Evolutionary conservation across 495 filamentous ascomycete genomes (phyloP), one percentile per base, ranked within the genome.

Genomic region (Cercophora newfieldiana): DNA sequence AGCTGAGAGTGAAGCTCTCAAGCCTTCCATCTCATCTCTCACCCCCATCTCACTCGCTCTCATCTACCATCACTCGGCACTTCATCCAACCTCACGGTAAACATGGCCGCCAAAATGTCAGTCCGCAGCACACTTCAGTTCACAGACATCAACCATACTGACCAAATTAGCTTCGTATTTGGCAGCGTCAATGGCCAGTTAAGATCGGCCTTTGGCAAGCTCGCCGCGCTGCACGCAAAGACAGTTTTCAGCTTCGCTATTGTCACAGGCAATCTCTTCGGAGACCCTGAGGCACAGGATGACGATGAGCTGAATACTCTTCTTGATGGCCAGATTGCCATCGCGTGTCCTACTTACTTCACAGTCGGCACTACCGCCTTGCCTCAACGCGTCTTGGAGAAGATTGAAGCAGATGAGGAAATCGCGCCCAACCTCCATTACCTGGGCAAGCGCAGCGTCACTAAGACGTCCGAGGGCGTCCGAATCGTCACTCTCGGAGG

Each of bases 391-490:
- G 82, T 97, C 1, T 72, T 91, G 28, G 86, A 92, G 69, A 89
- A 84, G 73, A 85, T 98, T 31, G 83, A 91, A 72, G 84, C 84
- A 47, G 81, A 82, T 51, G 85, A 90, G 68, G 93, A 94, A 74
- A 81, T 99, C 25, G 96, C 93, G 69, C 82, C 88, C 1, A 97
- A 98, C 68, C 83, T 99, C 3, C 92, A 90, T 77, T 96, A 88
- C 74, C 86, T 98, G 0, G 92, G 92, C 24, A 96, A 93, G 74
- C 89, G 91, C 61, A 90, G 88, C 29, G 87, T 88, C 8, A 87
- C 92, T 47, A 97, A 94, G 74, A 99, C 95, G 0, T 89, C 91
- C 22, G 93, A 97, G 61, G 95, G 95, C 12, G 83, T 99, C 24
- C 86, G 90, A 14, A 91, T 99, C 61, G 90, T 92, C 3, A 80